A percentile compares a stretch with the other conserved stretches of the same genome.
Evolutionary conservation across 139 green algal species (phyloP).

Genomic region (Eudorina sp.): DNA sequence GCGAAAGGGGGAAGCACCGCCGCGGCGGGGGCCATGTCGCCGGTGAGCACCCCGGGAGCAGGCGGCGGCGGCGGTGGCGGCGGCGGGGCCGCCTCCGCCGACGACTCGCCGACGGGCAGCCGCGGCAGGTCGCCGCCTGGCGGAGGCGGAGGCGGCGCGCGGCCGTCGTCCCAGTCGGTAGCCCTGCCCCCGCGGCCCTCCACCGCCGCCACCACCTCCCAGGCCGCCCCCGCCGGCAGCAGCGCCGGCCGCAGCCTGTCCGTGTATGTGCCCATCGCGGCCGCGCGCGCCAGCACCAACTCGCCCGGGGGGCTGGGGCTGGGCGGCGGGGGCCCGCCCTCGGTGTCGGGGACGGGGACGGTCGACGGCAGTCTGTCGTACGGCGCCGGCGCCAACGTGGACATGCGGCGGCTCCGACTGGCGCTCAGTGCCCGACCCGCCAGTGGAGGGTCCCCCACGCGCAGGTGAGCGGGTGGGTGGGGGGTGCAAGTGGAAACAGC

Average conservation of each 20-base stretch:
- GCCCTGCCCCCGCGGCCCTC: neutral
- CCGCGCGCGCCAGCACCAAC: neutral
- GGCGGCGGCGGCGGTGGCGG: neutral
- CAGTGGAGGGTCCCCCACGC: slow-evolving; percentile 43
- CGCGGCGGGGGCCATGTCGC: neutral
- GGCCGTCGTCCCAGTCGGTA: no score
- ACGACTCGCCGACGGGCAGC: neutral
- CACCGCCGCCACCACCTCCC: neutral
- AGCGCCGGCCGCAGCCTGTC: neutral
- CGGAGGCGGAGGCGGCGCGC: neutral
- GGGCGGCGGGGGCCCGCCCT: no score
- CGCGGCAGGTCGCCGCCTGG: neutral
- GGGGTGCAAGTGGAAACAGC: no score
- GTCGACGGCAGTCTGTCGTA: neutral
- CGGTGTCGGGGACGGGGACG: neutral
- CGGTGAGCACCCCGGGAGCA: neutral
- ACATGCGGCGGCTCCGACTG: slow-evolving; percentile 36
- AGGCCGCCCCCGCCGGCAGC: neutral
- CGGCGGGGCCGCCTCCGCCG: no score
- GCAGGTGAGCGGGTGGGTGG: slow-evolving; percentile 9
- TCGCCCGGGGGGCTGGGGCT: neutral
- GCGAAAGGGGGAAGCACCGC: neutral
- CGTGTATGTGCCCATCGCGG: neutral
- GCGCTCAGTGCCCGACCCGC: slow-evolving; percentile 29
- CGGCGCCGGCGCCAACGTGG: neutral